Evolutionary conservation across 2,329 filamentous ascomycete genomes (phyloP).

Genomic region (Aspergillus spinulosporus): DNA sequence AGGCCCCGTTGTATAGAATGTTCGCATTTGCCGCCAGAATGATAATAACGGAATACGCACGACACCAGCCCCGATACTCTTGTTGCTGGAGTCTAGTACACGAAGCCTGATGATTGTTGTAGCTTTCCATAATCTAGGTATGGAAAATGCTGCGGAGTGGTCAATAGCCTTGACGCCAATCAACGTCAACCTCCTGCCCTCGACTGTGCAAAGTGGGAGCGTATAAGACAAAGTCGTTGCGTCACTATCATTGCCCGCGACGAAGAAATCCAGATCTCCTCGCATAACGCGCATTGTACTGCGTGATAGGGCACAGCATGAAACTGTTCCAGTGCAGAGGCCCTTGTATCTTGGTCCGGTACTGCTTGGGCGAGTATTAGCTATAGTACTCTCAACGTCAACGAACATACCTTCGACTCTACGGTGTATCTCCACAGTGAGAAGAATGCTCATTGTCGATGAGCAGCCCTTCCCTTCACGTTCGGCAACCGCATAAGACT

Average conservation of each 20-base stretch:
- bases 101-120: conserved; percentile 18
- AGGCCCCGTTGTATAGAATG: conserved; percentile 6
- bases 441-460: conserved; percentile 10
- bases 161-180: conserved; percentile 11
- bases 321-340: conserved; percentile 12
- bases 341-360: conserved; percentile 3
- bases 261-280: conserved; percentile 10
- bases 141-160: conserved; percentile 11
- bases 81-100: conserved; percentile 7
- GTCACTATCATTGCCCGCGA: not conserved
- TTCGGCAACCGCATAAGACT: conserved; percentile 1
- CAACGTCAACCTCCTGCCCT: conserved; percentile 8
- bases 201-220: conserved; percentile 1
- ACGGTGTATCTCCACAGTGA: conserved; percentile 12
- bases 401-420: not conserved
- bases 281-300: not conserved
- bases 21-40: conserved; percentile 15
- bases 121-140: conserved; percentile 19
- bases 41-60: conserved; percentile 19
- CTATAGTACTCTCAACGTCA: not conserved
- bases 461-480: conserved; percentile 7
- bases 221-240: conserved; percentile 13
- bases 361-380: not conserved
- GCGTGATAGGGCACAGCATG: conserved; percentile 9
- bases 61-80: conserved; percentile 15